Conservation (phyloP, 2,329 filamentous ascomycete genomes). For the Dactylonectria macrodidyma region DNA sequence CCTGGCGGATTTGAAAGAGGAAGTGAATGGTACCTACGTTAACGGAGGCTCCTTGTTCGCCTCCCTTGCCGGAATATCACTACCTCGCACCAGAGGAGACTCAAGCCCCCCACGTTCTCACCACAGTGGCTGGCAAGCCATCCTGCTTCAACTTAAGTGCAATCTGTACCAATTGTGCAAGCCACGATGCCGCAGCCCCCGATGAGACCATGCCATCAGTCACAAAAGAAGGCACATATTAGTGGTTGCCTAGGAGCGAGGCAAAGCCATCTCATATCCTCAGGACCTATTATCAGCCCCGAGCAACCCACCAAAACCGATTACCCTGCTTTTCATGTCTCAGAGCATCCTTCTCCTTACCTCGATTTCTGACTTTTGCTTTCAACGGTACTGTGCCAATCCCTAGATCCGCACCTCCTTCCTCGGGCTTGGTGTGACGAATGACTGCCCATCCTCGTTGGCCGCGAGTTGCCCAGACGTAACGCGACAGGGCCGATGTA, state of each 20-base stretch:
- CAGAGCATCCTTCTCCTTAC: slow-evolving; percentile 1
- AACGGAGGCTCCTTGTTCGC: neutral
- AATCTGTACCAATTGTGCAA: neutral
- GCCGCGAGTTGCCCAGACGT: neutral
- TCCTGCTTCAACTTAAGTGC: neutral
- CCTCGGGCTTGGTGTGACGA: neutral
- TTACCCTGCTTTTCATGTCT: slow-evolving; percentile 1
- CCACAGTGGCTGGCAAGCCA: slow-evolving; percentile 21
- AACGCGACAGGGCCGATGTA: slow-evolving; percentile 5
- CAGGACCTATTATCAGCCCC: neutral
- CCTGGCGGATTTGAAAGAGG: too few species aligned
- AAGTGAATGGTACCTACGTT: neutral
- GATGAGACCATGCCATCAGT: neutral
- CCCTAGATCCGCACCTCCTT: neutral
- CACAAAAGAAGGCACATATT: neutral
- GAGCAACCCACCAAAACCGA: neutral
- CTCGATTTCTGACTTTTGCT: neutral
- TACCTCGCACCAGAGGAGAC: neutral
- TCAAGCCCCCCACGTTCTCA: slow-evolving; percentile 2
- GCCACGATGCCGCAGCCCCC: too few species aligned
- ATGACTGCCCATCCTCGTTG: neutral
- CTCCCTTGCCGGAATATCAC: neutral
- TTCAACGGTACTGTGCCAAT: neutral
- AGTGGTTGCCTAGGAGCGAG: neutral
- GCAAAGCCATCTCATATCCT: neutral